A percentile compares a stretch with the other conserved stretches of the same genome.
phyloP scores from a whole-genome alignment of 192 early-diverging fungal species.

The Spinellus fusiger region DNA sequence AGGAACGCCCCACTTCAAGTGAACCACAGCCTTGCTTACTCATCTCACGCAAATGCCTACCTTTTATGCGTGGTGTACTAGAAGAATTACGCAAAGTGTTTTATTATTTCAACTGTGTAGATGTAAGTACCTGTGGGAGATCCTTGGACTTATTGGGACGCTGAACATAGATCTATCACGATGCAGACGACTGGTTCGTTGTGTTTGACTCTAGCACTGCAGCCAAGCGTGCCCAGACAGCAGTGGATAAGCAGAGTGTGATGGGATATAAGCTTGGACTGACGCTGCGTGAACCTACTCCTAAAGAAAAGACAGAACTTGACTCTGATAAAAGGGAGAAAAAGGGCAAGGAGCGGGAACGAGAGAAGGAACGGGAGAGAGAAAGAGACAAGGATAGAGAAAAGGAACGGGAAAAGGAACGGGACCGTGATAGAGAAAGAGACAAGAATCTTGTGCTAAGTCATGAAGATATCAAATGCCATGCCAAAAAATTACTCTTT shows the following conservation, averaged over 20 bases:
- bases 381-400: too few relatives aligned
- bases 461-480: conserved; percentile 19
- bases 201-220: conserved; percentile 39
- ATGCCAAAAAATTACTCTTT: conserved; percentile 37
- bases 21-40: background rate
- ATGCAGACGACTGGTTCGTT: conserved; percentile 49
- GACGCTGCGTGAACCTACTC: conserved; percentile 6
- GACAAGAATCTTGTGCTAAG: conserved; percentile 1
- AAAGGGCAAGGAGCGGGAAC: background rate
- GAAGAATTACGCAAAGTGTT: conserved; percentile 45
- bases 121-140: too few relatives aligned
- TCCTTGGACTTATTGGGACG: too few relatives aligned
- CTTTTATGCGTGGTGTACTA: conserved; percentile 38
- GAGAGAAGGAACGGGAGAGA: too few relatives aligned
- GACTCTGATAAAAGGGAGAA: too few relatives aligned
- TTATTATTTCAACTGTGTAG: conserved; percentile 39
- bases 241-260: conserved; percentile 29
- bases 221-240: conserved; percentile 36
- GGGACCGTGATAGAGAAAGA: background rate
- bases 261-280: conserved; percentile 37
- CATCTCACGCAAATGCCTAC: conserved; percentile 15
- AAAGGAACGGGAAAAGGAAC: background rate
- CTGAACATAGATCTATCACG: conserved; percentile 48
- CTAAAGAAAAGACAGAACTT: too few relatives aligned
- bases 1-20: background rate